Percentiles rank a stretch among this genome's conserved stretches.
phyloP scores from a whole-genome alignment of 352 stramenopile genomes.

The Pythium sp. region DNA sequence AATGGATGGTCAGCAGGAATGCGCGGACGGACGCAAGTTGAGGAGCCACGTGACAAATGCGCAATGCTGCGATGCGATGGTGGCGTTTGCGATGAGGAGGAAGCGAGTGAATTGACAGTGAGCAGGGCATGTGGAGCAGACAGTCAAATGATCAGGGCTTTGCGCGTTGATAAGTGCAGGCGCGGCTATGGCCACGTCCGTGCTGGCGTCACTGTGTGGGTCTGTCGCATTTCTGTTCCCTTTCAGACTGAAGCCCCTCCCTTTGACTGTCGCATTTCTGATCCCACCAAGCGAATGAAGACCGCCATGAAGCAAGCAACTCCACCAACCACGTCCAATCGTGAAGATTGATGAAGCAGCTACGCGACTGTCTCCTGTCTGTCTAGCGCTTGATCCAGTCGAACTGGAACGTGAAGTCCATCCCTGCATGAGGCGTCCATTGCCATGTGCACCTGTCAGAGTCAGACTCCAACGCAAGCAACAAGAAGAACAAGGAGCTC shows the following conservation, averaged over 20 bases:
- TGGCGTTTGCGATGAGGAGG: neutral
- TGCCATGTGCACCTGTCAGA: neutral
- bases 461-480: neutral
- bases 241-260: neutral
- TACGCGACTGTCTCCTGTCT: neutral
- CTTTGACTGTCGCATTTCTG: slow-evolving; percentile 7
- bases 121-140: neutral
- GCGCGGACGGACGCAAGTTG: neutral
- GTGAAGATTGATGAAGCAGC: neutral
- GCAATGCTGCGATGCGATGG: neutral
- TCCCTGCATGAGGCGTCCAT: neutral
- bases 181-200: neutral
- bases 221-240: slow-evolving; percentile 1
- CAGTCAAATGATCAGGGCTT: neutral
- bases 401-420: slow-evolving; percentile 7
- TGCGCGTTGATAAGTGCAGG: neutral
- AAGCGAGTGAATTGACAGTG: neutral
- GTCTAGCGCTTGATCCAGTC: neutral
- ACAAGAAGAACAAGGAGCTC: neutral
- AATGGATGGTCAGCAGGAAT: slow-evolving; percentile 1
- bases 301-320: neutral
- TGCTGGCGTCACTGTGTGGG: slow-evolving; percentile 1
- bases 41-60: neutral
- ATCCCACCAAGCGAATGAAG: neutral
- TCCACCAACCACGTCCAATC: neutral